phyloP scores from a whole-genome alignment of 2,329 filamentous ascomycete species.

The Paecilomyces sp. region DNA sequence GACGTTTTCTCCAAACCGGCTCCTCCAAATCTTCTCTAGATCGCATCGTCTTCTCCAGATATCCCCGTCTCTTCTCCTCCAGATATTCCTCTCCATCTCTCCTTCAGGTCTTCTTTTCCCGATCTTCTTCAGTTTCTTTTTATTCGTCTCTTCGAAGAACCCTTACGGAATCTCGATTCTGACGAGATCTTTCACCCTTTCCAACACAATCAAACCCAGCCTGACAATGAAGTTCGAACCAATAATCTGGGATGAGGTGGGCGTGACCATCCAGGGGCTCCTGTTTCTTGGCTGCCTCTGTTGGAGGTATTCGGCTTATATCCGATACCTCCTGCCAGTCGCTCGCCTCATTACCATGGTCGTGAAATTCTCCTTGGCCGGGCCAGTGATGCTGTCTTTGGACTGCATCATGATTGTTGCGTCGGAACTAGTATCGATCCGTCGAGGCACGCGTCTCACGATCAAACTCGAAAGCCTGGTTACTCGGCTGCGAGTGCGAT shows the following conservation, averaged over 20 bases:
- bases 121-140: too few relatives aligned
- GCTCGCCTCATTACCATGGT: background rate
- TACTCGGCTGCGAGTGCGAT: background rate
- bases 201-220: background rate
- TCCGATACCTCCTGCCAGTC: background rate
- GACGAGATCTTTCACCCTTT: background rate
- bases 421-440: background rate
- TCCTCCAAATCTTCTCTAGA: too few relatives aligned
- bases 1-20: too few relatives aligned
- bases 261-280: background rate
- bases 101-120: too few relatives aligned
- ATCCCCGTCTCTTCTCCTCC: too few relatives aligned
- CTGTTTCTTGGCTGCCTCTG: background rate
- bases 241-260: background rate
- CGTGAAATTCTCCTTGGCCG: background rate
- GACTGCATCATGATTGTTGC: background rate
- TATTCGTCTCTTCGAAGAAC: too few relatives aligned
- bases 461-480: background rate
- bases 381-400: background rate
- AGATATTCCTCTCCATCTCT: too few relatives aligned
- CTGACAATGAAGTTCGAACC: constrained; percentile 1
- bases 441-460: background rate
- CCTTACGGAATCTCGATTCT: too few relatives aligned
- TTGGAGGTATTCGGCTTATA: background rate
- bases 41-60: too few relatives aligned